Base-by-base conservation (phyloP, 192 early-diverging fungal species). In the Mortierella alpina region DNA sequence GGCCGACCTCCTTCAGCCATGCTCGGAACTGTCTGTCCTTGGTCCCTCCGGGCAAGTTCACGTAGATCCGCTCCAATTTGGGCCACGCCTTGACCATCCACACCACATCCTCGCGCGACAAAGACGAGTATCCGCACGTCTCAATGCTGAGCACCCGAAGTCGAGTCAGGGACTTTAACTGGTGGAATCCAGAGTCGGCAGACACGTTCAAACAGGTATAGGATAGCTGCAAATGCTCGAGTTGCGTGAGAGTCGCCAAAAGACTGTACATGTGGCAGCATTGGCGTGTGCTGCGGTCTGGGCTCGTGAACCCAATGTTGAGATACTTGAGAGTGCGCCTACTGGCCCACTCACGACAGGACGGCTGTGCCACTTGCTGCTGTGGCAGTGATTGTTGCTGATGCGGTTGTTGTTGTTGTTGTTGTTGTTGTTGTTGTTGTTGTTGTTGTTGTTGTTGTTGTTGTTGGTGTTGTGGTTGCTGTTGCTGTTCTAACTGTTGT, bases 1-100 rank as follows among this genome's bases (percentile, higher is more conserved):
- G 49, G 4, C 56, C 50, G 0, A 52, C 39, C 15, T 78, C 56
- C 13, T 46, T 41, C 10, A 78, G 50, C 75, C 75, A 78, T 6
- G 44, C 20, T 22, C 45, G 15, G 59, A 59, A 46, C 44, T 60
- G 57, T 17, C 63, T 6, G 13, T 70, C 75, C 12, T 64, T 58
- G 7, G 68, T 52, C 1, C 31, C 55, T 20, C 75, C 75, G 3
- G 51, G 63, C 7, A 51, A 18, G 23, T 78, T 65, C 5, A 78
- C 23, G n/a, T 50, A 58, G 42, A 78, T 46, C 7, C 47, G 31
- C n/a, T 78, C 68, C 2, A 78, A 20, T 17, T 15, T 52, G 5
- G 68, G 75, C 75, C 75, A 78, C 2, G 61, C 39, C 31, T 40
- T 48, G 23, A 59, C 62, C 68, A 78, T 78, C 63, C 68, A 70